Conservation (phyloP, 1,284 basidiomycete genomes). For the Xanthoconium separans region DNA sequence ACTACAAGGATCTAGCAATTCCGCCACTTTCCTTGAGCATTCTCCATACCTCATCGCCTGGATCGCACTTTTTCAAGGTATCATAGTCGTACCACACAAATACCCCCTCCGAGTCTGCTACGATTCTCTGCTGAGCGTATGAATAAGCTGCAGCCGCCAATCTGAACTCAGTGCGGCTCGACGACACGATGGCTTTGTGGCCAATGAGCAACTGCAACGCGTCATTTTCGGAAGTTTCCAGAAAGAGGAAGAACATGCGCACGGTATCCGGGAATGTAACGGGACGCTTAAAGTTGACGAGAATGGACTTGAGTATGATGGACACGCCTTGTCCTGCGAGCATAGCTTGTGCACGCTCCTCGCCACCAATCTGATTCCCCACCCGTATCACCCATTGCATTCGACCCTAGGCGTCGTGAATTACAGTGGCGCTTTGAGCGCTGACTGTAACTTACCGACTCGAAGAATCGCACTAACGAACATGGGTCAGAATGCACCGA, state of each 20-base stretch:
- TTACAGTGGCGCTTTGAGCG: neutral
- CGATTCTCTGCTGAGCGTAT: slow-evolving; percentile 55
- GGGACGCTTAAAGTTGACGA: slow-evolving; percentile 62
- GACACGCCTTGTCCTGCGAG: slow-evolving; percentile 61
- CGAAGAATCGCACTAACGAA: slow-evolving; percentile 57
- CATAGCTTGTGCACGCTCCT: slow-evolving; percentile 51
- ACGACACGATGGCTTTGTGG: slow-evolving; percentile 40
- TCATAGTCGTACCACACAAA: slow-evolving; percentile 80
- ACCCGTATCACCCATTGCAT: slow-evolving; percentile 62
- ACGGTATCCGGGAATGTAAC: slow-evolving; percentile 74
- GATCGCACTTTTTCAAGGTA: slow-evolving; percentile 58
- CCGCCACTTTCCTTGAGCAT: slow-evolving; percentile 16
- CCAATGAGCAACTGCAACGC: slow-evolving; percentile 56
- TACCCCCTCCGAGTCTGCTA: slow-evolving; percentile 60
- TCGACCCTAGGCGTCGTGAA: slow-evolving; percentile 43
- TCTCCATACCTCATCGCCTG: slow-evolving; percentile 44
- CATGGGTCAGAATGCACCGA: neutral
- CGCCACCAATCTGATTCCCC: slow-evolving; percentile 58
- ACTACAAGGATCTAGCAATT: neutral
- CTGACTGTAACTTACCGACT: slow-evolving; percentile 46
- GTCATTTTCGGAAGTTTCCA: slow-evolving; percentile 1
- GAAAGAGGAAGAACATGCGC: slow-evolving; percentile 20
- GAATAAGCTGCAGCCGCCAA: slow-evolving; percentile 60
- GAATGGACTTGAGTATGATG: slow-evolving; percentile 69
- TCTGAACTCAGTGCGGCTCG: slow-evolving; percentile 44